Evolutionary conservation across 2,329 filamentous ascomycete species (phyloP).

Genomic region (Periglandula ipomoeae): DNA sequence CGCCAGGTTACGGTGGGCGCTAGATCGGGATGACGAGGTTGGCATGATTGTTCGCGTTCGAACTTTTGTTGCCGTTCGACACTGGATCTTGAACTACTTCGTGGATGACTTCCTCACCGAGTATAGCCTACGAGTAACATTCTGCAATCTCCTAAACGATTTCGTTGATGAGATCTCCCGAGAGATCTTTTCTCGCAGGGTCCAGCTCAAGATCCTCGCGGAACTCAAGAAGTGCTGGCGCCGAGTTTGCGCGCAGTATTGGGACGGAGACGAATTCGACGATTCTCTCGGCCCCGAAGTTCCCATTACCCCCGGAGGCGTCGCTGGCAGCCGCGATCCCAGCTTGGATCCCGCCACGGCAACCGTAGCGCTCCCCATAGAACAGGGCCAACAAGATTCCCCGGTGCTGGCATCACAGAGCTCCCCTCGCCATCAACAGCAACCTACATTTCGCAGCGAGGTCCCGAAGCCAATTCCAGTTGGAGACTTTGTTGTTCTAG

Average conservation of each 20-base stretch:
- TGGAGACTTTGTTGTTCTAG: conserved; percentile 34
- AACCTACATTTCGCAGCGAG: conserved; percentile 33
- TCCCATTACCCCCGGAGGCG: conserved; percentile 68
- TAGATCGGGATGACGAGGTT: conserved; percentile 68
- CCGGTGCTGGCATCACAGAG: conserved; percentile 20
- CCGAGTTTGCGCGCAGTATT: conserved; percentile 79
- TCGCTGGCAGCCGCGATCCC: conserved; percentile 50
- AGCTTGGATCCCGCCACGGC: conserved; percentile 41
- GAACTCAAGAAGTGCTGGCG: conserved; percentile 98
- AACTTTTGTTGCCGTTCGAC: conserved; percentile 87
- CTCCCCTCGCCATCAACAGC: not conserved
- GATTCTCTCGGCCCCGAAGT: conserved; percentile 52
- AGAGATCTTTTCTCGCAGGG: conserved; percentile 35
- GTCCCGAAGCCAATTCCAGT: conserved; percentile 37
- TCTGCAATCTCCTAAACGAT: conserved; percentile 73
- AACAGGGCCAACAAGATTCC: conserved; percentile 35
- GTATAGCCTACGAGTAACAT: conserved; percentile 62
- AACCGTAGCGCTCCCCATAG: conserved; percentile 38
- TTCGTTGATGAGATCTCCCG: conserved; percentile 47
- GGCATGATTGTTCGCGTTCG: conserved; percentile 92
- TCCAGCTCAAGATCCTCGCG: conserved; percentile 72
- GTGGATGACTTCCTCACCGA: conserved; percentile 83
- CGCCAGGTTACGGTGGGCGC: conserved; percentile 77
- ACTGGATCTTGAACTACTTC: conserved; percentile 98
- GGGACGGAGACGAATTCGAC: conserved; percentile 66